A percentile compares a stretch with the other conserved stretches of the same genome.
phyloP scores from a whole-genome alignment of 129 eudicot species.

The Saussurea involucrata region DNA sequence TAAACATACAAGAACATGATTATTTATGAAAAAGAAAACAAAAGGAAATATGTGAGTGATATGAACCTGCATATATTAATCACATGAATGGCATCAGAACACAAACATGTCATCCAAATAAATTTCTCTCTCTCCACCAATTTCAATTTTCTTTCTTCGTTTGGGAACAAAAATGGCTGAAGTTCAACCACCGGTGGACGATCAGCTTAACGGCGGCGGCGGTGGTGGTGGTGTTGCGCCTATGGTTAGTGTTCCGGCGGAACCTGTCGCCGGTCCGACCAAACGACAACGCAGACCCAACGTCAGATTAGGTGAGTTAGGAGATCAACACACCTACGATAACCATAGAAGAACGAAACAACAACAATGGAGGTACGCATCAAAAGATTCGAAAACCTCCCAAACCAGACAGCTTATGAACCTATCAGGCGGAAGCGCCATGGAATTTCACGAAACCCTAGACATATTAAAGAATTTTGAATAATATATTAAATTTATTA shows the following conservation, averaged over 20 bases:
- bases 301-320: conserved; percentile 80
- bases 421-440: conserved; percentile 30
- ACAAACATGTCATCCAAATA: too few relatives aligned
- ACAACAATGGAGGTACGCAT: conserved; percentile 34
- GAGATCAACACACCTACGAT: conserved; percentile 45
- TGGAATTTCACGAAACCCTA: conserved; percentile 26
- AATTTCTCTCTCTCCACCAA: background rate
- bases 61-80: too few relatives aligned
- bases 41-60: too few relatives aligned
- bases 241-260: conserved; percentile 6
- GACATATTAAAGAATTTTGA: too few relatives aligned
- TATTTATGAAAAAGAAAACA: too few relatives aligned
- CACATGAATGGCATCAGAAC: too few relatives aligned
- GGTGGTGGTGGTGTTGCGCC: background rate
- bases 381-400: conserved; percentile 41
- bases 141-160: background rate
- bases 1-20: too few relatives aligned
- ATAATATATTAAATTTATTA: too few relatives aligned
- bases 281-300: conserved; percentile 87
- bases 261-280: conserved; percentile 23
- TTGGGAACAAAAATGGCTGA: conserved; percentile 43
- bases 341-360: conserved; percentile 40
- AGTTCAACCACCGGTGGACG: conserved; percentile 40
- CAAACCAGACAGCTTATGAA: conserved; percentile 49
- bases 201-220: conserved; percentile 27